Evolutionary conservation across 2,329 filamentous ascomycete species (phyloP).

Genomic region (Colletotrichum shisoi): DNA sequence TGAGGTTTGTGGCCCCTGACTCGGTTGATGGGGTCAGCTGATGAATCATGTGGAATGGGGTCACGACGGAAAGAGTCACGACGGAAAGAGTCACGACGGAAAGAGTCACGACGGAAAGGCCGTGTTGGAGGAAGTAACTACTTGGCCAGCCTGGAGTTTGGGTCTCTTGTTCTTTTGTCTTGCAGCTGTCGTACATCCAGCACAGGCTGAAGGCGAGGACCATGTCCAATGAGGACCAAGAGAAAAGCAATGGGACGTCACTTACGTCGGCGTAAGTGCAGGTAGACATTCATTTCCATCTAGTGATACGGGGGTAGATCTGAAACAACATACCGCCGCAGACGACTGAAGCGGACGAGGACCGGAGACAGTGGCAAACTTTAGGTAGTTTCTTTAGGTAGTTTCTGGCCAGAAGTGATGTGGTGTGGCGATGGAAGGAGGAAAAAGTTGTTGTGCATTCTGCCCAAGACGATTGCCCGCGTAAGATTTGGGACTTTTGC

Average conservation of each 20-base stretch:
- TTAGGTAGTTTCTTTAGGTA: too few species aligned
- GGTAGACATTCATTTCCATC: not conserved
- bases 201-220: not conserved
- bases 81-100: not conserved
- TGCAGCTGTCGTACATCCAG: constrained; percentile 1
- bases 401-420: not conserved
- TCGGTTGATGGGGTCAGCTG: not conserved
- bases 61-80: not conserved
- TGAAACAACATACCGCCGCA: not conserved
- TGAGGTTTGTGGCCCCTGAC: constrained; percentile 11
- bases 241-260: not conserved
- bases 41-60: not conserved
- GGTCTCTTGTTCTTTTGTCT: too few species aligned
- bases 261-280: too few species aligned
- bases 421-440: not conserved
- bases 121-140: too few species aligned
- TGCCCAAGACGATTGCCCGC: not conserved
- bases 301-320: not conserved
- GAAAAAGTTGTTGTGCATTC: not conserved
- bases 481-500: not conserved
- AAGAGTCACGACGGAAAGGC: not conserved
- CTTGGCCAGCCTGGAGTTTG: not conserved
- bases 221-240: not conserved
- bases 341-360: too few species aligned
- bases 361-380: not conserved